phyloP scores from a whole-genome alignment of 352 stramenopile genomes.

The Thalassiosira livingstoniorum region DNA sequence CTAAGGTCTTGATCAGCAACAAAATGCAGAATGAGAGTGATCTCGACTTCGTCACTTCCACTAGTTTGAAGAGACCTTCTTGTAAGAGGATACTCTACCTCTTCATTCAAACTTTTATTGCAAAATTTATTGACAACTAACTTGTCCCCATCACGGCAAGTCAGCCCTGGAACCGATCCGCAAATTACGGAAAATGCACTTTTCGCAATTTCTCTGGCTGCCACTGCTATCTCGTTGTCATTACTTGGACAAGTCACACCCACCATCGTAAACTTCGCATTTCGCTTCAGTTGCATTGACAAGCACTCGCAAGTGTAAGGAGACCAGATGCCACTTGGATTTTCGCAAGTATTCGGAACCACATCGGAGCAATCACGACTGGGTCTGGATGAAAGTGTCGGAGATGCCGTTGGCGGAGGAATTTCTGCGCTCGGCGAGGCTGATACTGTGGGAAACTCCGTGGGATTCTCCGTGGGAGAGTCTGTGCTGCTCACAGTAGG shows the following conservation, averaged over 20 bases:
- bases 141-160: constrained; percentile 24
- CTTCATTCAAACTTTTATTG: constrained; percentile 11
- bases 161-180: constrained; percentile 12
- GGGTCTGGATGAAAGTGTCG: constrained; percentile 4
- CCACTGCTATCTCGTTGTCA: constrained; percentile 13
- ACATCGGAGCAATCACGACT: constrained; percentile 32
- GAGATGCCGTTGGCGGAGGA: not conserved
- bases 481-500: not conserved
- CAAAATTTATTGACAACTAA: constrained; percentile 47
- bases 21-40: constrained; percentile 21
- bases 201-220: constrained; percentile 19
- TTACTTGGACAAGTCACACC: constrained; percentile 22
- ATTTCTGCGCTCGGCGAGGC: constrained; percentile 8
- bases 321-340: constrained; percentile 40
- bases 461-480: not conserved
- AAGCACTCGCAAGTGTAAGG: constrained; percentile 50
- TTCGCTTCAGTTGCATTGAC: constrained; percentile 37
- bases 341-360: constrained; percentile 21
- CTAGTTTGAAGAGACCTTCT: not conserved
- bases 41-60: constrained; percentile 43
- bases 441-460: not conserved
- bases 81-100: constrained; percentile 5
- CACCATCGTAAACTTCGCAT: constrained; percentile 28
- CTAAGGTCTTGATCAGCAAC: constrained; percentile 13
- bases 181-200: constrained; percentile 36